A percentile compares a stretch with the other conserved stretches of the same genome.
Evolutionary conservation across 805 yeast genomes (phyloP).

Genomic region (Henningerozyma blattae): DNA sequence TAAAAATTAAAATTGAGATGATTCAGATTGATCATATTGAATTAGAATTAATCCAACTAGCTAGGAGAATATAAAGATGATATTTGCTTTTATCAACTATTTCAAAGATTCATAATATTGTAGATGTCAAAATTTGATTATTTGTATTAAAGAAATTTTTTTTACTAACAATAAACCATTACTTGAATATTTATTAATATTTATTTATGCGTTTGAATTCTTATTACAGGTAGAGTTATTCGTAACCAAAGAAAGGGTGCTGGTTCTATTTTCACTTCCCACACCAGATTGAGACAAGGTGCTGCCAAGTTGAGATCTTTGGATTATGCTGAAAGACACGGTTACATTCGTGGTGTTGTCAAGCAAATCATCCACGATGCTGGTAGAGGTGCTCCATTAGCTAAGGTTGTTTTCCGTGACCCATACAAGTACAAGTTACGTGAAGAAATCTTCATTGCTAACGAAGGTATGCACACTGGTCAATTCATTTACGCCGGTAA

Average conservation of each 20-base stretch:
- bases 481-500: slow-evolving; percentile 98
- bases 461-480: slow-evolving; percentile 99
- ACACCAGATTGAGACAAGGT: slow-evolving; percentile 99
- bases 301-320: slow-evolving; percentile 99
- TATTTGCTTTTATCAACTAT: too few species aligned
- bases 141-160: neutral
- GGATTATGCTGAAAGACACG: slow-evolving; percentile 99
- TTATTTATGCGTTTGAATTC: too few species aligned
- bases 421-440: slow-evolving; percentile 97
- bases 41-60: too few species aligned
- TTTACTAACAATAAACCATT: neutral
- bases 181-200: too few species aligned
- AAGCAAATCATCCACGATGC: slow-evolving; percentile 98
- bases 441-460: slow-evolving; percentile 98
- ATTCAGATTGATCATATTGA: too few species aligned
- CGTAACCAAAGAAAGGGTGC: slow-evolving; percentile 99
- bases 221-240: slow-evolving; percentile 85
- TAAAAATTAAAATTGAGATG: too few species aligned
- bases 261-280: slow-evolving; percentile 99
- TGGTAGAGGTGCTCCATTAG: slow-evolving; percentile 99
- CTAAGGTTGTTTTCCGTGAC: slow-evolving; percentile 97
- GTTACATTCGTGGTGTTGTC: slow-evolving; percentile 98
- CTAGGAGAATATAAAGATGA: too few species aligned
- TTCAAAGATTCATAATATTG: too few species aligned
- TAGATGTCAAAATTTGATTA: too few species aligned